A percentile compares a stretch with the other conserved stretches of the same genome.
phyloP scores from a whole-genome alignment of 495 filamentous ascomycete species.

The Aspergillus indologenus region DNA sequence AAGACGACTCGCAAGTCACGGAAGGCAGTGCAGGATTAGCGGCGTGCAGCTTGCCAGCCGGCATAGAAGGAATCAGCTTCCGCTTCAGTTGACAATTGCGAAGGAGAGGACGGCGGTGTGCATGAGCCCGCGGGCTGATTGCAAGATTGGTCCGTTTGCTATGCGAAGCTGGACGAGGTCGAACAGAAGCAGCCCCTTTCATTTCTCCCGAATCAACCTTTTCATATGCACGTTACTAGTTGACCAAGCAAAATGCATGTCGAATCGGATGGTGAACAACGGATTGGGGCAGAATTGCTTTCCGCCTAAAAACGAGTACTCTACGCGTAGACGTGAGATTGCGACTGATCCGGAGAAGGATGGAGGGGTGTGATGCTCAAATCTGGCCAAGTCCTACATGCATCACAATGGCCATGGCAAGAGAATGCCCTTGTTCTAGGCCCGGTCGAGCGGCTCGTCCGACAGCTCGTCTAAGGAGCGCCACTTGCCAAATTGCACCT shows the following conservation, averaged over 20 bases:
- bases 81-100: slow-evolving; percentile 2
- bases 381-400: neutral
- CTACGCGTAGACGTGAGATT: neutral
- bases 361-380: neutral
- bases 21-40: slow-evolving; percentile 2
- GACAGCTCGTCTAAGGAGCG: slow-evolving; percentile 11
- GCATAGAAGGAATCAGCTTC: slow-evolving; percentile 4
- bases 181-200: neutral
- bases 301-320: neutral
- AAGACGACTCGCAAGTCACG: neutral
- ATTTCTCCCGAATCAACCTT: neutral
- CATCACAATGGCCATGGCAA: slow-evolving; percentile 1
- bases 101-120: slow-evolving; percentile 18
- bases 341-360: neutral
- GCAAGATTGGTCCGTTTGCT: slow-evolving; percentile 3
- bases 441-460: neutral
- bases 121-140: slow-evolving; percentile 13
- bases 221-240: neutral
- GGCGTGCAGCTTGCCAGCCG: neutral
- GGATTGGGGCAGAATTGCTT: neutral
- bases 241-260: neutral
- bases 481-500: slow-evolving; percentile 11
- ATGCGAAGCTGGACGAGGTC: neutral
- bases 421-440: slow-evolving; percentile 13
- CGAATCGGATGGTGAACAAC: neutral